Evolutionary conservation across 306 rosid species (phyloP).

Genomic region (Lathyrus sativus): DNA sequence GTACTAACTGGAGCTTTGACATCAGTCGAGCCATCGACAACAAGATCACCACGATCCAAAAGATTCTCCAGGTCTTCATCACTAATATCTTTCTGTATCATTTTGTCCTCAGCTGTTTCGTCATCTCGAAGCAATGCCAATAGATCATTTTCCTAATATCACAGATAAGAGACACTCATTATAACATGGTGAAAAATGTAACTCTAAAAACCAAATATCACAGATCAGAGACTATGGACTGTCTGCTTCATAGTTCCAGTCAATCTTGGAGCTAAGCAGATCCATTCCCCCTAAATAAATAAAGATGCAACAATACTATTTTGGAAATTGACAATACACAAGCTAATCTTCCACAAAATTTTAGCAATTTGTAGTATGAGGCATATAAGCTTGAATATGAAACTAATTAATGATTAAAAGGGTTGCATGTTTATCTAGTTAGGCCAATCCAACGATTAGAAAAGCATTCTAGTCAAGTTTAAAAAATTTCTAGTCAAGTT

Average conservation of each 20-base stretch:
- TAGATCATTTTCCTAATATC: conserved; percentile 68
- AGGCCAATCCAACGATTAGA: background rate
- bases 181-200: conserved; percentile 21
- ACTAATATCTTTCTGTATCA: conserved; percentile 69
- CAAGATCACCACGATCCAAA: conserved; percentile 83
- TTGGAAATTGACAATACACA: no score
- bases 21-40: conserved; percentile 17
- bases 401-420: background rate
- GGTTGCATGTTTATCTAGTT: background rate
- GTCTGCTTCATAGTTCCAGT: background rate
- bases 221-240: conserved; percentile 2
- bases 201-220: background rate
- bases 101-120: conserved; percentile 80
- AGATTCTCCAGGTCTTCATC: conserved; percentile 72
- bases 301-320: background rate
- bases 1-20: conserved; percentile 34
- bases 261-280: background rate
- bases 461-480: background rate
- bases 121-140: conserved; percentile 69
- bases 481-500: background rate
- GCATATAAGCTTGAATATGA: conserved; percentile 3
- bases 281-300: conserved; percentile 10
- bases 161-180: conserved; percentile 26
- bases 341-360: no score
- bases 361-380: background rate